Evolutionary conservation across 2,329 filamentous ascomycete genomes (phyloP).

Genomic region (Gaeumannomyces tritici): DNA sequence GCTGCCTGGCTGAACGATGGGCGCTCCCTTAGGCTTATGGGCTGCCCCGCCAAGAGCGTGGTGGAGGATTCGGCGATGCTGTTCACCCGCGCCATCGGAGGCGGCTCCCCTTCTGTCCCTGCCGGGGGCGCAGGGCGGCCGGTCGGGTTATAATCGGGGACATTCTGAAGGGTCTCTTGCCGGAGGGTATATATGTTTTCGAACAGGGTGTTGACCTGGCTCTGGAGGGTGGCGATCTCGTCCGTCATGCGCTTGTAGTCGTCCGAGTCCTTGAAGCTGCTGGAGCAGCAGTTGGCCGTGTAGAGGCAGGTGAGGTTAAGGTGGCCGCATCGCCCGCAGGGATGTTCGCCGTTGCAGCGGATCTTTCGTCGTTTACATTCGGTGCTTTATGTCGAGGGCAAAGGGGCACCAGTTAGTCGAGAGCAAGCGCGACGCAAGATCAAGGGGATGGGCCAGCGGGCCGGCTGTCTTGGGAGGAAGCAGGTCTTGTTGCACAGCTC

Average conservation of each 20-base stretch:
- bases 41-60: constrained; percentile 30
- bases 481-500: neutral
- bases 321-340: constrained; percentile 59
- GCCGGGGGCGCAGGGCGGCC: no score
- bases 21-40: constrained; percentile 21
- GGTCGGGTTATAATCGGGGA: constrained; percentile 31
- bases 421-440: neutral
- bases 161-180: constrained; percentile 35
- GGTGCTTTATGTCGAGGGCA: constrained; percentile 38
- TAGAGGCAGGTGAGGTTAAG: constrained; percentile 58
- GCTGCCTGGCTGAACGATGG: constrained; percentile 43
- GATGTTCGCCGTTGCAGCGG: constrained; percentile 62
- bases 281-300: constrained; percentile 57
- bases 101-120: neutral
- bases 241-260: constrained; percentile 77
- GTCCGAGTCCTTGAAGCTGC: constrained; percentile 83
- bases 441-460: no score
- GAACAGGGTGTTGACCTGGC: constrained; percentile 73
- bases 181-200: constrained; percentile 62
- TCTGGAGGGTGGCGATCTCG: constrained; percentile 67
- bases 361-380: constrained; percentile 69
- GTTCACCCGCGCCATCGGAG: neutral
- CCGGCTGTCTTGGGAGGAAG: neutral
- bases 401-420: neutral
- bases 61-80: constrained; percentile 19